A percentile compares a stretch with the other conserved stretches of the same genome.
phyloP scores from a whole-genome alignment of 2,329 filamentous ascomycete species.

The Penicillium sp. region DNA sequence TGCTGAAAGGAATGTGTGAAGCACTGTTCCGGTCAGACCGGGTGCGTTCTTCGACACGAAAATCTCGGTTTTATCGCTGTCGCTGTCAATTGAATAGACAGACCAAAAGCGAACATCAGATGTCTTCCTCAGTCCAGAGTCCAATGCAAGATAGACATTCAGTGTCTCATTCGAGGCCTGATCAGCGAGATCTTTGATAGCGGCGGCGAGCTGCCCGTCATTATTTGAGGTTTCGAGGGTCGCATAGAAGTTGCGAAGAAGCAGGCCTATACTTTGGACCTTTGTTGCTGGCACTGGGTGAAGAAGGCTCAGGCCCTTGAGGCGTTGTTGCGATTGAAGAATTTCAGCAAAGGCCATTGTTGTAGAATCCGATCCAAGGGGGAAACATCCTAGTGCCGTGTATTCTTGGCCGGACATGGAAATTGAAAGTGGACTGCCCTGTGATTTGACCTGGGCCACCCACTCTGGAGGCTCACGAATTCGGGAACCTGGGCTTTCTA shows the following conservation, averaged over 20 bases:
- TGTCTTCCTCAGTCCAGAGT: slow-evolving; percentile 47
- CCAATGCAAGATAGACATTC: slow-evolving; percentile 42
- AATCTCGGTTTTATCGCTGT: slow-evolving; percentile 37
- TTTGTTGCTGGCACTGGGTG: slow-evolving; percentile 42
- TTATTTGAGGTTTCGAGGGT: slow-evolving; percentile 26
- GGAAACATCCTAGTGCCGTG: slow-evolving; percentile 51
- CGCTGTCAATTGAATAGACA: slow-evolving; percentile 42
- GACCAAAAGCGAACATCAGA: slow-evolving; percentile 46
- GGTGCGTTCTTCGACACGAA: slow-evolving; percentile 51
- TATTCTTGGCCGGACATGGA: slow-evolving; percentile 44
- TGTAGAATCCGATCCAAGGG: slow-evolving; percentile 49
- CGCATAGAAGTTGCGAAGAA: slow-evolving; percentile 37
- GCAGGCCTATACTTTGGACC: slow-evolving; percentile 38
- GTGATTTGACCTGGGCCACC: slow-evolving; percentile 36
- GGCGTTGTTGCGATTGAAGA: slow-evolving; percentile 48
- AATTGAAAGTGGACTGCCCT: slow-evolving; percentile 42
- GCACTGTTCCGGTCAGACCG: slow-evolving; percentile 47
- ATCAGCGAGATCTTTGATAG: slow-evolving; percentile 37
- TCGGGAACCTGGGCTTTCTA: slow-evolving; percentile 10
- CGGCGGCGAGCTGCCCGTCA: slow-evolving; percentile 25
- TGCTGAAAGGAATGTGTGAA: slow-evolving; percentile 53
- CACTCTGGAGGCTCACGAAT: slow-evolving; percentile 39
- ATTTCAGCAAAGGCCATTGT: slow-evolving; percentile 50
- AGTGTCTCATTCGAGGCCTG: slow-evolving; percentile 32
- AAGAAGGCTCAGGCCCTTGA: slow-evolving; percentile 48